Evolutionary conservation across 2,329 filamentous ascomycete species (phyloP), one percentile per base, ranked within the genome.

Genomic region (Huntiella omanensis): DNA sequence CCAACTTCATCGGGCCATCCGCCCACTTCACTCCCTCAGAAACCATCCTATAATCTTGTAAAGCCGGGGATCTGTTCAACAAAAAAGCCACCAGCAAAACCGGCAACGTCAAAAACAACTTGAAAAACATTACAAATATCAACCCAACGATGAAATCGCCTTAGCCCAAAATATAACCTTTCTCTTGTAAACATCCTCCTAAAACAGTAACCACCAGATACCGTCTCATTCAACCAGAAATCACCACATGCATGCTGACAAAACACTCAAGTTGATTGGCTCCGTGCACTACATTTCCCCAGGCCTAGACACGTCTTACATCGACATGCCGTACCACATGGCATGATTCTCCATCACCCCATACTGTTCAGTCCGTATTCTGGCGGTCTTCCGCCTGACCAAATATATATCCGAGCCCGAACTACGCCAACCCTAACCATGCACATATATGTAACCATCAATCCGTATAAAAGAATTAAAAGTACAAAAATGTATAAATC

Each of bases 1-100:
- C 63, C 48, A 76, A 61, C 55, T 63, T 62, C 57, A 75, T 65
- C 33, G 72, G 72, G 33, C 60, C 58, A 54, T 75, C 70, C 2
- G 71, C 72, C 72, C 72, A 76, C 28, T 45, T 17, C 13, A 41
- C 28, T 49, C 50, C 46, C 54, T 54, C n/a, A 39, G 52, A 56
- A 16, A 56, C 60, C 55, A 52, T 44, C 17, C 53, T 62, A 12
- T 53, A 62, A 10, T 54, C 53, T 52, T 64, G 60, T 48, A 57
- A 54, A 53, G 54, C 58, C 1, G 62, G 62, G 12, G 62, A 62
- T 48, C 60, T 53, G 33, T 56, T 58, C 7, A 36, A 36, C 12
- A 36, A 16, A n/a, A 36, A n/a, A 7, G 12, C 34, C 15, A 12
- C 12, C 34, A 36, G 15, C 3, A 36, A n/a, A n/a, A 16, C 34